These are phyloP conservation scores for Pseudisothecium myosuroides DNA, from an alignment of 225 moss, liverwort and hornwort species.

Conservation along the genomic window DNA sequence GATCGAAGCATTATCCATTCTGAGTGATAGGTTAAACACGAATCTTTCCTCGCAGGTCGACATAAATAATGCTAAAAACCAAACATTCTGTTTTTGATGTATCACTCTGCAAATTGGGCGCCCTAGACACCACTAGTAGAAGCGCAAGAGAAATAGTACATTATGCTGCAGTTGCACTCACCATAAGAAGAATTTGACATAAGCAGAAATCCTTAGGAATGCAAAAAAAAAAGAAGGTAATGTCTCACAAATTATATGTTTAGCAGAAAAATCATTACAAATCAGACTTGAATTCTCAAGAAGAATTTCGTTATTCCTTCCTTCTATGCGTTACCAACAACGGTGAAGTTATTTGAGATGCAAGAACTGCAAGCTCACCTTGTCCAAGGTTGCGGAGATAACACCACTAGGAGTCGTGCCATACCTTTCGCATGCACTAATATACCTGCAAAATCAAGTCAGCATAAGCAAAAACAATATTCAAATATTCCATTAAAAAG, in stretches of 20 bases:
- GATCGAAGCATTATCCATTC: not conserved
- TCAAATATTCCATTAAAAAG: not conserved
- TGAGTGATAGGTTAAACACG: not conserved
- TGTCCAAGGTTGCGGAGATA: conserved; percentile 22
- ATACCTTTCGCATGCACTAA: conserved; percentile 30
- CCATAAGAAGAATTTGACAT: not conserved
- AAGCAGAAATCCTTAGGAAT: not conserved
- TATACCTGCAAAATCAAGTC: conserved; percentile 24
- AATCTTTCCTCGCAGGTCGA: not conserved
- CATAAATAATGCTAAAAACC: not conserved
- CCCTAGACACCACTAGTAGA: not conserved
- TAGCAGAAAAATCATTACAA: not conserved
- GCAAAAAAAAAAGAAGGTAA: not conserved
- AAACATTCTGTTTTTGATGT: not conserved
- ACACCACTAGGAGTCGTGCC: conserved; percentile 14
- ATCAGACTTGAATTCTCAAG: not conserved
- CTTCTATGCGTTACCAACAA: not conserved
- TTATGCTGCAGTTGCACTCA: not conserved
- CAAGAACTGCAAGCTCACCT: conserved; percentile 17
- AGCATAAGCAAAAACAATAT: not conserved
- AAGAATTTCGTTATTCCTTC: not conserved
- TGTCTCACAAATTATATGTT: not conserved
- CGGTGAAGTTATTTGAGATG: not conserved
- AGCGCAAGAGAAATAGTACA: not conserved
- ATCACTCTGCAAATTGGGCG: not conserved